phyloP scores from a whole-genome alignment of 495 filamentous ascomycete genomes.

The Trichoderma parareesei region DNA sequence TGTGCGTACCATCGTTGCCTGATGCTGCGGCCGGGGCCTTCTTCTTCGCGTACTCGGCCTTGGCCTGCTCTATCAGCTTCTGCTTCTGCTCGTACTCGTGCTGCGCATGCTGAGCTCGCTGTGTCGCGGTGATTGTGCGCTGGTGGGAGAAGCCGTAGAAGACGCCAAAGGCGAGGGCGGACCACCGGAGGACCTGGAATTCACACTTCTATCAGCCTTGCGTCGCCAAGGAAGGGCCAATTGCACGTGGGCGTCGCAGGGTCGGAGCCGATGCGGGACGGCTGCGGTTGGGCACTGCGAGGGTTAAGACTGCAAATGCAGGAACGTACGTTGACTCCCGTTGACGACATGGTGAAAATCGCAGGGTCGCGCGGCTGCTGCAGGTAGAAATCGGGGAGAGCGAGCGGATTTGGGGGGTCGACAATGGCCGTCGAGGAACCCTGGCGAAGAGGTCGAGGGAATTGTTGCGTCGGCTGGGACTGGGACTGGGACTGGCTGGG shows the following conservation, averaged over 20 bases:
- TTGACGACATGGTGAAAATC: slow-evolving; percentile 40
- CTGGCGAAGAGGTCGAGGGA: slow-evolving; percentile 16
- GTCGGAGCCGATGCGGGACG: slow-evolving; percentile 11
- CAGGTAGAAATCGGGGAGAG: slow-evolving; percentile 12
- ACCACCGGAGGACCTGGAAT: slow-evolving; percentile 84
- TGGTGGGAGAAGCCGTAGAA: slow-evolving; percentile 94
- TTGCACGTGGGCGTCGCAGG: background rate
- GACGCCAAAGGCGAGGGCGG: slow-evolving; percentile 76
- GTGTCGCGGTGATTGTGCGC: slow-evolving; percentile 55
- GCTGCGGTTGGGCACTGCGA: slow-evolving; percentile 4
- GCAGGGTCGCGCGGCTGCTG: slow-evolving; percentile 13
- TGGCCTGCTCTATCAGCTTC: slow-evolving; percentile 80
- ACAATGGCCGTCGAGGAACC: slow-evolving; percentile 22
- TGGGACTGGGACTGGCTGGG: background rate
- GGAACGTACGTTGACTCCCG: slow-evolving; percentile 55
- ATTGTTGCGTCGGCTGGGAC: slow-evolving; percentile 17
- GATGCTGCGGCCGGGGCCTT: slow-evolving; percentile 52
- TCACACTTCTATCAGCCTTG: slow-evolving; percentile 16
- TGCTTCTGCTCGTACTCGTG: slow-evolving; percentile 82
- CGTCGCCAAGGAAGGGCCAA: background rate
- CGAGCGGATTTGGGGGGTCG: slow-evolving; percentile 15
- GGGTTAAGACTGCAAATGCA: background rate
- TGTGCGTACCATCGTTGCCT: slow-evolving; percentile 50
- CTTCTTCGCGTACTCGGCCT: slow-evolving; percentile 75
- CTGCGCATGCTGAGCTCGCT: slow-evolving; percentile 58